phyloP scores from a whole-genome alignment of 2,329 filamentous ascomycete species.

The Aureobasidium subglaciale region DNA sequence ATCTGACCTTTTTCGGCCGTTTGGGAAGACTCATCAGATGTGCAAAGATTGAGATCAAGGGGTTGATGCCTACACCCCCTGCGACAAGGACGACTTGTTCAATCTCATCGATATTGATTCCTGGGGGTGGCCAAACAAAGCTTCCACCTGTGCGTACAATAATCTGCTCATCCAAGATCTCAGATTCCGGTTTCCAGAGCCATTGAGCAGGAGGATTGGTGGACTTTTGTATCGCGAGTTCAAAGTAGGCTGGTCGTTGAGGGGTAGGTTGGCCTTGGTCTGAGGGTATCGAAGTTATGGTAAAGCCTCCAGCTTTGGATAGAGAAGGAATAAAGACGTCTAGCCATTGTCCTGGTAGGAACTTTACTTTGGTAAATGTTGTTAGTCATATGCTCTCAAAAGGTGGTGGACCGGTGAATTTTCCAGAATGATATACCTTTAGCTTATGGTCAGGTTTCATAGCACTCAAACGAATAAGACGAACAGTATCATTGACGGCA shows the following conservation, averaged over 20 bases:
- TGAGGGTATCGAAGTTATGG: conserved; percentile 69
- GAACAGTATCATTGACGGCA: conserved; percentile 59
- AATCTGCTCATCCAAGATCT: conserved; percentile 54
- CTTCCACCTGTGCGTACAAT: conserved; percentile 69
- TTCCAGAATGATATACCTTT: conserved; percentile 19
- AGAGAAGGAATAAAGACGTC: conserved; percentile 69
- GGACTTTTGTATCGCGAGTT: conserved; percentile 70
- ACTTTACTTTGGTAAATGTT: conserved; percentile 41
- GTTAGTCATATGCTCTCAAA: neutral
- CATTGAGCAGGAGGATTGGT: conserved; percentile 67
- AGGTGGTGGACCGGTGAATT: neutral
- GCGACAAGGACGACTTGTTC: conserved; percentile 66
- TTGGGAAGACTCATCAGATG: conserved; percentile 37
- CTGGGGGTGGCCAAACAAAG: conserved; percentile 68
- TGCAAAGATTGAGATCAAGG: conserved; percentile 66
- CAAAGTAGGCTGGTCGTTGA: conserved; percentile 48
- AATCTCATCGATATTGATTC: conserved; percentile 37
- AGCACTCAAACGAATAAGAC: conserved; percentile 60
- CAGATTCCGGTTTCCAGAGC: conserved; percentile 56
- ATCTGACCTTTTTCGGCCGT: conserved; percentile 41
- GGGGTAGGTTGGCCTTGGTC: conserved; percentile 28
- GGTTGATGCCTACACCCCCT: conserved; percentile 78
- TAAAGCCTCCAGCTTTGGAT: conserved; percentile 73
- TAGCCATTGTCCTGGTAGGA: conserved; percentile 80
- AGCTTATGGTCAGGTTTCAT: conserved; percentile 35